Conservation (phyloP, 345 rosid species). For the Gossypium bickii region DNA sequence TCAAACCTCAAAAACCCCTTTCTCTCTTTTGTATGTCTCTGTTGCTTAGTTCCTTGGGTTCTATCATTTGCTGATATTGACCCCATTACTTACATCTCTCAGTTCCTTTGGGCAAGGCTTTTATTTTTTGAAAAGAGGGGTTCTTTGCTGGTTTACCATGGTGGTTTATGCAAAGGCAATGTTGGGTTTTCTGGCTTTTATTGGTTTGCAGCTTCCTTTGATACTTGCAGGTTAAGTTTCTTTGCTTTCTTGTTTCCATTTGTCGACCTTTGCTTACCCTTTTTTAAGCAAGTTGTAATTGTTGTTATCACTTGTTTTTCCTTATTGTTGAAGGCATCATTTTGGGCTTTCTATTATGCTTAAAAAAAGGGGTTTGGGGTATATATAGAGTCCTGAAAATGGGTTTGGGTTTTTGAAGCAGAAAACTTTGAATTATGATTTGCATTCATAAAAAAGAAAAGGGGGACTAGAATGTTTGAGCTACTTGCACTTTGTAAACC, state of each 20-base stretch:
- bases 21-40: neutral
- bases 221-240: constrained; percentile 42
- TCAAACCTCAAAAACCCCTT: neutral
- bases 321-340: neutral
- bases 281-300: constrained; percentile 8
- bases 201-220: constrained; percentile 44
- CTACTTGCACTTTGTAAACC: constrained; percentile 4
- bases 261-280: neutral
- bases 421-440: neutral
- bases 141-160: constrained; percentile 31
- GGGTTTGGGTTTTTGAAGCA: constrained; percentile 8
- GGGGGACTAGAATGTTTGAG: neutral
- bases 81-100: constrained; percentile 18
- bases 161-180: constrained; percentile 25
- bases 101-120: constrained; percentile 9
- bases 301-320: neutral
- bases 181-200: constrained; percentile 41
- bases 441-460: neutral
- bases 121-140: too few species aligned
- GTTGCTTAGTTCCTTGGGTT: constrained; percentile 10
- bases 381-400: constrained; percentile 7
- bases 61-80: constrained; percentile 26
- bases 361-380: neutral
- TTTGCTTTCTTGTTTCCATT: constrained; percentile 8
- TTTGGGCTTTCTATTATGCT: constrained; percentile 1